Evolutionary conservation across 805 yeast genomes (phyloP).

Genomic region (Kazachstania africana): DNA sequence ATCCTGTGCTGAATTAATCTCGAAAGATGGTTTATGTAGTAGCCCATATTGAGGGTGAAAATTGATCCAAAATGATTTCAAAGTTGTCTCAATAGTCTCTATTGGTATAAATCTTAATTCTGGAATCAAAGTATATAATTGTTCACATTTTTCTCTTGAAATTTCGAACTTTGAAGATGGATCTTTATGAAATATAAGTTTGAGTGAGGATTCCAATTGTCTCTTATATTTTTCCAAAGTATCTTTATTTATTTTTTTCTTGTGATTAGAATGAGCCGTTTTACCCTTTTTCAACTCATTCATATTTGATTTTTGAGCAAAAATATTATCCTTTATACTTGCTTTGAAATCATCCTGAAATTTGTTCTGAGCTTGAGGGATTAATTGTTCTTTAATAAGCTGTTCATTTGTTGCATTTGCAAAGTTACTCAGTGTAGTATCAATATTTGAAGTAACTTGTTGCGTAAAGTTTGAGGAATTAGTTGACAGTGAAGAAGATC

Average conservation of each 20-base stretch:
- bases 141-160: constrained; percentile 6
- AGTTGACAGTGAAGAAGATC: too few species aligned
- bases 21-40: constrained; percentile 36
- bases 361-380: constrained; percentile 4
- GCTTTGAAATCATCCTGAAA: constrained; percentile 6
- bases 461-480: too few species aligned
- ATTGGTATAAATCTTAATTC: constrained; percentile 11
- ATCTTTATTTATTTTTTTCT: too few species aligned
- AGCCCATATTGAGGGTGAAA: constrained; percentile 46
- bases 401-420: too few species aligned
- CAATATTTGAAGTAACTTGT: too few species aligned
- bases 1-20: constrained; percentile 39
- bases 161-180: constrained; percentile 12
- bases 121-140: constrained; percentile 9
- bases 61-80: constrained; percentile 37
- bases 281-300: constrained; percentile 5
- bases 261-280: not conserved
- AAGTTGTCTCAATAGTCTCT: constrained; percentile 8
- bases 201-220: constrained; percentile 9
- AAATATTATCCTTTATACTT: constrained; percentile 11
- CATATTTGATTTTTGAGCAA: constrained; percentile 12
- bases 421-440: too few species aligned
- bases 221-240: constrained; percentile 4
- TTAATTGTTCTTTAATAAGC: not conserved
- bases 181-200: constrained; percentile 10